Conservation (phyloP, 257 asterid species). For the Linderniella brevidens region DNA sequence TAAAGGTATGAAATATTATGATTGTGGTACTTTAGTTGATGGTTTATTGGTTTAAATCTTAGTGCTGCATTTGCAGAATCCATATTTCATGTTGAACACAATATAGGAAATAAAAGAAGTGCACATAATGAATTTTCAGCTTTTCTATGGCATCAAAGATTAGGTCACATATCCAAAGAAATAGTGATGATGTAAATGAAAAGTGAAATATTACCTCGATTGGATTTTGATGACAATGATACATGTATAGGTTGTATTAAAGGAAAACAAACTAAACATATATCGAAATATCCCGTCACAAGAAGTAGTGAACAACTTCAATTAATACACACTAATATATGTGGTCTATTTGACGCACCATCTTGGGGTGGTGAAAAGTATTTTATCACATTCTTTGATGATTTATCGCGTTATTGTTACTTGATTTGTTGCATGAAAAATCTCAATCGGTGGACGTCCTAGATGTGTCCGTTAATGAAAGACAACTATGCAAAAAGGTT, state of each 20-base stretch:
- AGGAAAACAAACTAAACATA: not conserved
- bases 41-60: not conserved
- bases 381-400: too few species aligned
- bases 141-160: not conserved
- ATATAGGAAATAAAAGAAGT: not conserved
- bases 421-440: too few species aligned
- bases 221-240: not conserved
- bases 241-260: not conserved
- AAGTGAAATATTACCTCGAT: not conserved
- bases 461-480: not conserved
- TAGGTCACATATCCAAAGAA: slow-evolving; percentile 1
- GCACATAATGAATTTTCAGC: not conserved
- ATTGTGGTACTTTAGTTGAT: not conserved
- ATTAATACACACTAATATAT: too few species aligned
- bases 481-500: not conserved
- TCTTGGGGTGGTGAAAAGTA: too few species aligned
- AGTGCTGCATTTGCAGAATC: not conserved
- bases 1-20: not conserved
- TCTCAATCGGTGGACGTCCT: not conserved
- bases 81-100: not conserved
- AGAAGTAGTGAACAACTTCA: not conserved
- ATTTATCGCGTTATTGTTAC: too few species aligned
- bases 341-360: too few species aligned
- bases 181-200: not conserved
- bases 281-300: not conserved